Evolutionary conservation across 1,284 basidiomycete species (phyloP).

Genomic region (Puccinia triticina): DNA sequence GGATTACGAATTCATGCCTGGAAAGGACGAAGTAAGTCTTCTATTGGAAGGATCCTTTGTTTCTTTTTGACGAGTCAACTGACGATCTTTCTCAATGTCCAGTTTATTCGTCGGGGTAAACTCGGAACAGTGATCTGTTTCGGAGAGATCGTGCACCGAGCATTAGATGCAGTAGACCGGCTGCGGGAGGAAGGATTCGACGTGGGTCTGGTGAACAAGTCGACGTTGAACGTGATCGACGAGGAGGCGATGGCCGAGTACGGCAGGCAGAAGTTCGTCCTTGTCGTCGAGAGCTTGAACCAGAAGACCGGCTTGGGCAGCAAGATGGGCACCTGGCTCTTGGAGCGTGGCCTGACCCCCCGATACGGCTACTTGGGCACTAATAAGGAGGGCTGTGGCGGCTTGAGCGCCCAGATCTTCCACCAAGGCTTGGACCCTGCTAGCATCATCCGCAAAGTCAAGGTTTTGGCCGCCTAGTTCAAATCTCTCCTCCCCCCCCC

Average conservation of each 20-base stretch:
- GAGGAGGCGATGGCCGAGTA: constrained; percentile 74
- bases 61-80: constrained; percentile 64
- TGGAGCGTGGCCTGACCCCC: constrained; percentile 76
- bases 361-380: constrained; percentile 76
- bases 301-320: constrained; percentile 71
- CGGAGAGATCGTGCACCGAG: constrained; percentile 74
- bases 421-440: constrained; percentile 55
- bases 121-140: constrained; percentile 42
- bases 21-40: constrained; percentile 76
- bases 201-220: constrained; percentile 80
- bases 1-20: constrained; percentile 75
- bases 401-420: constrained; percentile 69
- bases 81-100: not conserved
- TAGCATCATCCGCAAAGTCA: constrained; percentile 53
- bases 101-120: constrained; percentile 38
- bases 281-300: constrained; percentile 81
- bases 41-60: constrained; percentile 66
- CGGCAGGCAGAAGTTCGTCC: constrained; percentile 72
- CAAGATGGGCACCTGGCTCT: constrained; percentile 72
- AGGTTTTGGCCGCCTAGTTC: constrained; percentile 43
- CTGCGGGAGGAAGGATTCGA: constrained; percentile 72
- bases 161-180: constrained; percentile 75
- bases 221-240: constrained; percentile 77
- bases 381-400: constrained; percentile 76
- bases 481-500: not conserved